phyloP scores from a whole-genome alignment of 179 eudicot genomes.

The Beta corolliflora region DNA sequence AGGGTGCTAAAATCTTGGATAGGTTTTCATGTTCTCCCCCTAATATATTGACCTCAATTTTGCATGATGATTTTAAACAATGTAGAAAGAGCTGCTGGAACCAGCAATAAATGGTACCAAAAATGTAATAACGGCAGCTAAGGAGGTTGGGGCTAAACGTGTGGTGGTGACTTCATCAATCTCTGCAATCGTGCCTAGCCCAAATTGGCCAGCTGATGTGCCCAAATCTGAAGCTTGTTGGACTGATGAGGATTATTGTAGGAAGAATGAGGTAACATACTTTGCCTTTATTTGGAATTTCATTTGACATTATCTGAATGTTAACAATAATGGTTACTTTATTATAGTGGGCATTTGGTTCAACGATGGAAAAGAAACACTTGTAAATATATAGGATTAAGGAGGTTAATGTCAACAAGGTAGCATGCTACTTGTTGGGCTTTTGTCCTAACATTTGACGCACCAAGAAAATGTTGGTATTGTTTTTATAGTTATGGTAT shows the following conservation, averaged over 20 bases:
- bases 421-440: neutral
- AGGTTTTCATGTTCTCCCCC: no score
- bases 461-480: neutral
- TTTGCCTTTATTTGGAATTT: neutral
- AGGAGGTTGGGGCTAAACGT: conserved; percentile 68
- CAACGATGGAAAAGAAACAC: no score
- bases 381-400: neutral
- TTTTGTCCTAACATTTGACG: neutral
- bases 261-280: conserved; percentile 46
- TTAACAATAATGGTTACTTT: no score
- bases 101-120: conserved; percentile 80
- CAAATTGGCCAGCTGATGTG: conserved; percentile 66
- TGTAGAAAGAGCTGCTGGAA: conserved; percentile 57
- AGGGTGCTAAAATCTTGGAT: no score
- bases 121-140: conserved; percentile 73
- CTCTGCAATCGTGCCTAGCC: conserved; percentile 72
- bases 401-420: neutral
- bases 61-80: no score
- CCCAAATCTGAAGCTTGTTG: conserved; percentile 78
- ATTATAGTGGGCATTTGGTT: no score
- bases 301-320: no score
- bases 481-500: conserved; percentile 39
- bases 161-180: conserved; percentile 84
- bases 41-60: no score
- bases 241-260: conserved; percentile 78